A percentile compares a stretch with the other conserved stretches of the same genome.
phyloP scores from a whole-genome alignment of 2,329 filamentous ascomycete species.

The Botrytis fabae region DNA sequence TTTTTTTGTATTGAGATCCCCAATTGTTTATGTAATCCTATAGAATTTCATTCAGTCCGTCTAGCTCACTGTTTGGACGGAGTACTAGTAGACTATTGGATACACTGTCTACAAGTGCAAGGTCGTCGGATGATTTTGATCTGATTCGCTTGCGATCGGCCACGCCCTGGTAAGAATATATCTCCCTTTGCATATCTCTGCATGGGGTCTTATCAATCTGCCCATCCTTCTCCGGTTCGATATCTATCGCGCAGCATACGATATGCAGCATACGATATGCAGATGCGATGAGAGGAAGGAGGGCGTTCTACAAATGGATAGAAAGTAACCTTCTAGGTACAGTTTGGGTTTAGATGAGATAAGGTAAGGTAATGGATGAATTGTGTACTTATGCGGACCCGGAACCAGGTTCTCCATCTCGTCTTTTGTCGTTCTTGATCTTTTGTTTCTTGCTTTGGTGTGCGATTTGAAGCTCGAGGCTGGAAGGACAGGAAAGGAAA shows the following conservation, averaged over 20 bases:
- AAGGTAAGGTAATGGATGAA: too few species aligned
- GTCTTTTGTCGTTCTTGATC: neutral
- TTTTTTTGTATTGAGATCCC: too few species aligned
- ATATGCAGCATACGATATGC: neutral
- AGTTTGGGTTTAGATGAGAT: neutral
- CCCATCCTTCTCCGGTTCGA: slow-evolving; percentile 7
- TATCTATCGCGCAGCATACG: neutral
- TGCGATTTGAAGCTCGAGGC: neutral
- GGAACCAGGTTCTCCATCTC: neutral
- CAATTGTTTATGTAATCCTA: too few species aligned
- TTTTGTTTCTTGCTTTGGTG: neutral
- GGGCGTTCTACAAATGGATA: neutral
- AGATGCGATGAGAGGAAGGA: neutral
- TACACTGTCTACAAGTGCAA: neutral
- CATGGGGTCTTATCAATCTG: neutral
- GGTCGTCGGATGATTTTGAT: neutral
- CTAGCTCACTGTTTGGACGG: too few species aligned
- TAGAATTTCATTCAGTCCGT: too few species aligned
- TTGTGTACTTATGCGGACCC: neutral
- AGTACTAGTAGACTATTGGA: too few species aligned
- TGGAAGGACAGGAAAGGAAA: neutral
- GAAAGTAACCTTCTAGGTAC: neutral
- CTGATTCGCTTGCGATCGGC: neutral
- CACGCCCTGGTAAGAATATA: neutral
- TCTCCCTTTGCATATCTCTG: neutral